Base-by-base conservation (phyloP, 1,284 basidiomycete genomes). In the Apiotrichum gracile region DNA sequence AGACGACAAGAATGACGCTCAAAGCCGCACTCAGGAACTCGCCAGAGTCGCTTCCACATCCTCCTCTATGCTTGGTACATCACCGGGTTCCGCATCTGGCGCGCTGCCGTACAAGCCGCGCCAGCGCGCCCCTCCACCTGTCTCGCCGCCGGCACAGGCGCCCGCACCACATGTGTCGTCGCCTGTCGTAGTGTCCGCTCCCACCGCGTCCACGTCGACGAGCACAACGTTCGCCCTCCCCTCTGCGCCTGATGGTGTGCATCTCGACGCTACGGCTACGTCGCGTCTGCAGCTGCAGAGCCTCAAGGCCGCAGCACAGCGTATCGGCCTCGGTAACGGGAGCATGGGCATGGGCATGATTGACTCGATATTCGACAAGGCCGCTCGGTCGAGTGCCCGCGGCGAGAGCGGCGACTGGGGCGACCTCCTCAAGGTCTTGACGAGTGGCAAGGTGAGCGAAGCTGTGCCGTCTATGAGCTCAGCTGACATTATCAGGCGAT, bases 331-430 rank as follows among this genome's bases (percentile, higher is more conserved):
- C 42, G 85, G 84, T 53, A 79, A 80, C 24, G 80, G 79, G 21
- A 85, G 82, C 52, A 74, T 88, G 41, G 90, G 90, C 2, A 91
- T 88, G 88, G 82, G 82, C 19, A 88, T 93, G 46, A 77, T 92
- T 43, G 89, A 93, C 72, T 83, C 82, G 58, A 77, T 93, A 22
- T 81, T 86, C 5, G 78, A 78, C 21, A 85, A 86, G 58, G 81
- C 80, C 2, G 83, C 86, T 57, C 76, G 76, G 25, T 74, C 73
- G 16, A 62, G 75, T 26, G 74, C 73, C 16, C 63, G 76, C 24
- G 84, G 85, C 29, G 89, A 87, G 84, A 67, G 78, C 45, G 66
- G 76, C 10, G 87, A 88, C 45, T 91, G 90, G 89, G 77, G 80
- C 31, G 86, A 88, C 24, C 77, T 89, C 16, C 86, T 87, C 82